Evolutionary conservation across 176 grass and related monocot genomes (phyloP).

Genomic region (Themeda triandra): DNA sequence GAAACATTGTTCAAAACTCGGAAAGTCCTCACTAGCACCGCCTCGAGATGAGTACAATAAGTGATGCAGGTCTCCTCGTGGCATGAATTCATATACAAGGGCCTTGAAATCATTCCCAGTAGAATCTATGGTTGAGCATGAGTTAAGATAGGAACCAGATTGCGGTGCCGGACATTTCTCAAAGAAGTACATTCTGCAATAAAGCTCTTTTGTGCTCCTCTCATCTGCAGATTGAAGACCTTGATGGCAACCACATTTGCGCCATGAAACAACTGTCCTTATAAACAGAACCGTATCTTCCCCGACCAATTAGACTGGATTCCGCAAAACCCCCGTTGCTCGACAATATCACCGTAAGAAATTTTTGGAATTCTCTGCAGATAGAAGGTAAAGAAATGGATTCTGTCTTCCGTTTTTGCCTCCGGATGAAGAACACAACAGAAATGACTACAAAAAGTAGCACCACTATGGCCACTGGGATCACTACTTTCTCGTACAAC

Average conservation of each 20-base stretch:
- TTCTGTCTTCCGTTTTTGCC: not conserved
- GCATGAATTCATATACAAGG: slow-evolving; percentile 26
- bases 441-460: not conserved
- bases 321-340: slow-evolving; percentile 14
- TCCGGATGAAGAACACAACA: not conserved
- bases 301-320: slow-evolving; percentile 3
- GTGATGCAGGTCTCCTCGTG: slow-evolving; percentile 3
- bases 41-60: not conserved
- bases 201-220: slow-evolving; percentile 9
- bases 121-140: slow-evolving; percentile 9
- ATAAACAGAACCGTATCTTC: slow-evolving; percentile 21
- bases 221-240: not conserved
- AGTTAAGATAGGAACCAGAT: slow-evolving; percentile 26
- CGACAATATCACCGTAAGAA: not conserved
- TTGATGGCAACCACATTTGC: slow-evolving; percentile 3
- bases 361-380: not conserved
- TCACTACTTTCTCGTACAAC: not conserved
- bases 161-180: slow-evolving; percentile 29
- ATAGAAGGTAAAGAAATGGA: not conserved
- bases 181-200: slow-evolving; percentile 23
- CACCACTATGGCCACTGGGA: not conserved
- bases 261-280: not conserved
- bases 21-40: not conserved
- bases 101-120: slow-evolving; percentile 44
- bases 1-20: not conserved